Percentiles rank a stretch among this genome's conserved stretches.
Conservation (phyloP, 306 rosid genomes). For the Cicer arietinum region DNA sequence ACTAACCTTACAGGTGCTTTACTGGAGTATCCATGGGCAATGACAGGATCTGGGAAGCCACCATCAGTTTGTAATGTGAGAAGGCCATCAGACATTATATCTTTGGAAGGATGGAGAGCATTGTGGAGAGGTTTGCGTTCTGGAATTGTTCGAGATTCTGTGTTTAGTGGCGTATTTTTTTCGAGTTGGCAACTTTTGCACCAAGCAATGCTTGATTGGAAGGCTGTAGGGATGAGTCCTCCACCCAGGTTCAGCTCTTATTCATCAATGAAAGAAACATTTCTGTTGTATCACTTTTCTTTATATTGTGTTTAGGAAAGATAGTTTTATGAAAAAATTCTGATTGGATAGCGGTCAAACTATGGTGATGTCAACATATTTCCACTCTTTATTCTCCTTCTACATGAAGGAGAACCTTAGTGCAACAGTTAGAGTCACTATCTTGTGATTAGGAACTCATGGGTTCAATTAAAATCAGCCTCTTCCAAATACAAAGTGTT, state of each 20-base stretch:
- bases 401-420: slow-evolving; percentile 25
- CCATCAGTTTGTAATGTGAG: slow-evolving; percentile 69
- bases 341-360: slow-evolving; percentile 33
- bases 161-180: slow-evolving; percentile 84
- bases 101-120: slow-evolving; percentile 87
- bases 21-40: slow-evolving; percentile 90
- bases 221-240: slow-evolving; percentile 81
- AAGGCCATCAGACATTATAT: slow-evolving; percentile 64
- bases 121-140: slow-evolving; percentile 89
- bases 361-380: slow-evolving; percentile 20
- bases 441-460: slow-evolving; percentile 13
- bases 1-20: slow-evolving; percentile 62
- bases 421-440: background rate
- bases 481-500: slow-evolving; percentile 2
- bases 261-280: slow-evolving; percentile 32
- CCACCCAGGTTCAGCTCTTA: slow-evolving; percentile 73
- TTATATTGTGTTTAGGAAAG: slow-evolving; percentile 7
- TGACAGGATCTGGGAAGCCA: slow-evolving; percentile 89
- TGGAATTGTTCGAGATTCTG: slow-evolving; percentile 82
- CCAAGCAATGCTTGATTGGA: slow-evolving; percentile 85
- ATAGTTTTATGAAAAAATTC: slow-evolving; percentile 9
- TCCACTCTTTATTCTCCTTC: slow-evolving; percentile 6
- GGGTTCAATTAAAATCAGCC: background rate
- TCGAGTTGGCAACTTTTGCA: slow-evolving; percentile 88
- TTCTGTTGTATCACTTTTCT: slow-evolving; percentile 20